A percentile compares a stretch with the other conserved stretches of the same genome.
Evolutionary conservation across 805 yeast species (phyloP).

Genomic region (Sugiyamaella valdiviana): DNA sequence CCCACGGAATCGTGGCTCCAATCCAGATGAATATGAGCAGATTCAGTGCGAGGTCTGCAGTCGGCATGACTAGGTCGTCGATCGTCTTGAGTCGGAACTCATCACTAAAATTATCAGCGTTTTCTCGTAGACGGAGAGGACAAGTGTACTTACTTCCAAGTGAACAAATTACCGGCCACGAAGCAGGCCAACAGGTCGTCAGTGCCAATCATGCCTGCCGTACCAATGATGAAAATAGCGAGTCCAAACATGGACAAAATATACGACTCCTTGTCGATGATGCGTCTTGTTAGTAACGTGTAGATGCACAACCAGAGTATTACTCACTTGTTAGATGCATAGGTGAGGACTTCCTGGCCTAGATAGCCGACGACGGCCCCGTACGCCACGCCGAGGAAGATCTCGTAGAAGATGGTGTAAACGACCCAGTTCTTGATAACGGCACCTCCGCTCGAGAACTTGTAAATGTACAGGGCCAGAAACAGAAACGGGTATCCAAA

Average conservation of each 20-base stretch:
- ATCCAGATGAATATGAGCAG: conserved; percentile 63
- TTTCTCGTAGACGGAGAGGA: neutral
- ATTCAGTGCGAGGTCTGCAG: conserved; percentile 58
- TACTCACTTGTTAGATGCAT: conserved; percentile 41
- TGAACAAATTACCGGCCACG: conserved; percentile 66
- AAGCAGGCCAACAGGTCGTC: conserved; percentile 69
- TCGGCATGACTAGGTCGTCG: conserved; percentile 58
- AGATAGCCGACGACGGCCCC: conserved; percentile 51
- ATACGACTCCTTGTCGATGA: conserved; percentile 62
- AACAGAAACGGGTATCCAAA: conserved; percentile 54
- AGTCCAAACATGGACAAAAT: conserved; percentile 44
- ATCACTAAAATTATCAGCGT: conserved; percentile 33
- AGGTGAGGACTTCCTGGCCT: conserved; percentile 46
- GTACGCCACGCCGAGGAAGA: conserved; percentile 43
- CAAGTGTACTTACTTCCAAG: conserved; percentile 44
- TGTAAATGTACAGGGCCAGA: conserved; percentile 48
- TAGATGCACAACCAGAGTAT: too few relatives aligned
- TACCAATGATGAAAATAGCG: conserved; percentile 55
- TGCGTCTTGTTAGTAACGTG: conserved; percentile 7
- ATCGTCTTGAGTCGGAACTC: conserved; percentile 54
- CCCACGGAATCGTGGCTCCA: conserved; percentile 70
- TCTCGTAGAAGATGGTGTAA: conserved; percentile 55
- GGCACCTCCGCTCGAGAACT: conserved; percentile 41
- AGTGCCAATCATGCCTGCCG: conserved; percentile 58
- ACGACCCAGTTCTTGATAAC: conserved; percentile 61